These are phyloP conservation scores for Ophiostoma novo-ulmi DNA, from an alignment of 2,329 filamentous ascomycete genomes.

Conservation along the genomic window DNA sequence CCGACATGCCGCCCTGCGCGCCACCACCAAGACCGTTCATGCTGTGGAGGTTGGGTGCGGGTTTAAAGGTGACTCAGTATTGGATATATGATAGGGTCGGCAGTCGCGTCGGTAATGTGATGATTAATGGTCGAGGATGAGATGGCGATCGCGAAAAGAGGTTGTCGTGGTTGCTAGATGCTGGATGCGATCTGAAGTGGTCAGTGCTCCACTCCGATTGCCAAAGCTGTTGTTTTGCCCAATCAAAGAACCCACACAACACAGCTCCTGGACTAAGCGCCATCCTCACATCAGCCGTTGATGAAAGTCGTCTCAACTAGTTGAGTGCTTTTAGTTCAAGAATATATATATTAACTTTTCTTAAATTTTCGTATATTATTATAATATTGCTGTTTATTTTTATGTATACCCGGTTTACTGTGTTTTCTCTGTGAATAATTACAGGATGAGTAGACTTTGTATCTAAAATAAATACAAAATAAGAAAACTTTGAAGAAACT, in stretches of 20 bases:
- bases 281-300: neutral
- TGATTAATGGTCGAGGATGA: neutral
- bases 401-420: too few relatives aligned
- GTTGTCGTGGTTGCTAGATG: neutral
- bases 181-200: conserved; percentile 9
- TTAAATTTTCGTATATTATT: neutral
- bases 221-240: conserved; percentile 8
- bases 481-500: too few relatives aligned
- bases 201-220: conserved; percentile 17
- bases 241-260: neutral
- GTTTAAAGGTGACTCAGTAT: neutral
- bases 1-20: conserved; percentile 18
- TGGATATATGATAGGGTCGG: neutral
- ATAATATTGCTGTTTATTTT: neutral
- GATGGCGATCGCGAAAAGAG: neutral
- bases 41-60: neutral
- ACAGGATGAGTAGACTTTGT: too few relatives aligned
- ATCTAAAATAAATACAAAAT: too few relatives aligned
- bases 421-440: too few relatives aligned
- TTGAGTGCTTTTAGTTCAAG: neutral
- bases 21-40: conserved; percentile 25
- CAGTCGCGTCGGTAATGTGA: neutral
- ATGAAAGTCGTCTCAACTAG: neutral
- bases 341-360: too few relatives aligned
- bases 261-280: conserved; percentile 8